Conservation (phyloP, 2,329 filamentous ascomycete genomes). For the Chaetomium globosum region DNA sequence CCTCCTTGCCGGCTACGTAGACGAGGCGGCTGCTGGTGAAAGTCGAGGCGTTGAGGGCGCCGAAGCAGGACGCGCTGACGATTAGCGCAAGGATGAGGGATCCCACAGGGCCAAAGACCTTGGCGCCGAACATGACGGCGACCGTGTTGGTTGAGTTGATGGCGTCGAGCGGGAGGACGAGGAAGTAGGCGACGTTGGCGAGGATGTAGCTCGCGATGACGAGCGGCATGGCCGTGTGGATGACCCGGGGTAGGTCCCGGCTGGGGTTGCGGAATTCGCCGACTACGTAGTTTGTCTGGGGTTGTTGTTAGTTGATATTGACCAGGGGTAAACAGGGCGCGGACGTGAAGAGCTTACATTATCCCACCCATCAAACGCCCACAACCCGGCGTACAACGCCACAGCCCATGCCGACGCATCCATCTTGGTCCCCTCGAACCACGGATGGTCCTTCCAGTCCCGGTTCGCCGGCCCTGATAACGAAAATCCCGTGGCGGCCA, state of each 20-base stretch:
- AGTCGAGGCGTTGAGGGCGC: constrained; percentile 88
- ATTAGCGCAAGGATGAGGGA: constrained; percentile 83
- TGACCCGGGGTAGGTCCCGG: constrained; percentile 87
- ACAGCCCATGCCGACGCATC: constrained; percentile 88
- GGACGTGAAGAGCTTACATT: constrained; percentile 65
- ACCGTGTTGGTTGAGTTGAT: constrained; percentile 92
- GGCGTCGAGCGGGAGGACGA: constrained; percentile 78
- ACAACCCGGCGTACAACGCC: constrained; percentile 90
- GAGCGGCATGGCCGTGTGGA: constrained; percentile 93
- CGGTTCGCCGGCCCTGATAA: constrained; percentile 72
- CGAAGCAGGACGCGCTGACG: constrained; percentile 89
- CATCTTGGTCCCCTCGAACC: constrained; percentile 84
- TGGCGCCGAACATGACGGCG: constrained; percentile 88
- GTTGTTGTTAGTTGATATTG: constrained; percentile 35
- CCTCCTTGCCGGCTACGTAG: constrained; percentile 93
- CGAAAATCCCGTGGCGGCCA: constrained; percentile 82
- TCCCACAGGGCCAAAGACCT: constrained; percentile 85
- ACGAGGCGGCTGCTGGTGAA: constrained; percentile 92
- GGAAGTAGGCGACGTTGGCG: constrained; percentile 90
- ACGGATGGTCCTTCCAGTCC: constrained; percentile 84
- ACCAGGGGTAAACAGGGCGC: not conserved
- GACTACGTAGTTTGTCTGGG: constrained; percentile 91
- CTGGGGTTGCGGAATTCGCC: constrained; percentile 93
- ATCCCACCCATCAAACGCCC: constrained; percentile 99
- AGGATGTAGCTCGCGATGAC: constrained; percentile 90